phyloP scores from a whole-genome alignment of 2,329 filamentous ascomycete species.

The Trichoderma sp. region DNA sequence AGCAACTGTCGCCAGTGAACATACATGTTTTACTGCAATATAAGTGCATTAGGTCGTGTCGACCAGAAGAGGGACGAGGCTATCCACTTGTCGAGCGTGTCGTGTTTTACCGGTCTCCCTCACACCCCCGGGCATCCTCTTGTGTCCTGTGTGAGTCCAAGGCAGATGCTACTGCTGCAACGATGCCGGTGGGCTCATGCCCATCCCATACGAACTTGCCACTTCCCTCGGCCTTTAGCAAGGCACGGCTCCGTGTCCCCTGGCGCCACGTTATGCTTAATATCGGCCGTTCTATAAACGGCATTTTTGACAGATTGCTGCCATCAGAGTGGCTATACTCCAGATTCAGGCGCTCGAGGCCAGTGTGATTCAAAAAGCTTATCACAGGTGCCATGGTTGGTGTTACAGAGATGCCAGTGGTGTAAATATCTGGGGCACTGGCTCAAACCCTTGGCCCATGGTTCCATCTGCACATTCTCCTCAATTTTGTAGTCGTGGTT shows the following conservation, averaged over 20 bases:
- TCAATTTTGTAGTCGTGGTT: neutral
- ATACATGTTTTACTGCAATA: neutral
- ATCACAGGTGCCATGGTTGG: neutral
- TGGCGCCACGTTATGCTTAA: neutral
- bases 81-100: neutral
- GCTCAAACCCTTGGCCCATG: neutral
- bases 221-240: neutral
- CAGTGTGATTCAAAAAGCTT: neutral
- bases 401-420: neutral
- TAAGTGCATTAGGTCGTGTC: neutral
- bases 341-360: neutral
- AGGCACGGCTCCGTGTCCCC: neutral
- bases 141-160: neutral
- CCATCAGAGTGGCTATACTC: neutral
- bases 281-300: neutral
- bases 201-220: neutral
- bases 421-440: neutral
- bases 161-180: neutral
- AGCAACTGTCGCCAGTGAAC: neutral
- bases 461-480: neutral
- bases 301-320: neutral
- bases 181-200: neutral
- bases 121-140: neutral
- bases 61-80: neutral
- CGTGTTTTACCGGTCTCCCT: neutral